Evolutionary conservation across 129 eudicot species (phyloP).

Genomic region (Helianthus tuberosus): DNA sequence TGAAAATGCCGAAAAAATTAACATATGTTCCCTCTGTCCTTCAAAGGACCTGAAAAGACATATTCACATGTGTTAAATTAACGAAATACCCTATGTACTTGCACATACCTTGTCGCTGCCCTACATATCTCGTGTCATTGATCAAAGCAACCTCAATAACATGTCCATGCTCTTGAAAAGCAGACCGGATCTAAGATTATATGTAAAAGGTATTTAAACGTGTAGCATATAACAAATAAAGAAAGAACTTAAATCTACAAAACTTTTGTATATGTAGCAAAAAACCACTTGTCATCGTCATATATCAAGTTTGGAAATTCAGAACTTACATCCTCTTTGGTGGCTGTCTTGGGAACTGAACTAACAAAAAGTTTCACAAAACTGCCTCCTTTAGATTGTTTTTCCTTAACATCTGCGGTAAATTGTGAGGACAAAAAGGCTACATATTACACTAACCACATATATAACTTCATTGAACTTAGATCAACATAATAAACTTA

Average conservation of each 20-base stretch:
- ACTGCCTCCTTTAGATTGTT: neutral
- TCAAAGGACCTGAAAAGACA: conserved; percentile 86
- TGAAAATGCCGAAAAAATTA: conserved; percentile 33
- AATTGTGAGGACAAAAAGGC: too few species aligned
- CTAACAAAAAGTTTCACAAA: conserved; percentile 47
- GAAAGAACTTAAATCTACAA: neutral
- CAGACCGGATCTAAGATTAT: conserved; percentile 74
- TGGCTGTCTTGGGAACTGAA: conserved; percentile 48
- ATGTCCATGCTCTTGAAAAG: conserved; percentile 83
- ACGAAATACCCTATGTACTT: conserved; percentile 1
- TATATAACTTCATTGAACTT: too few species aligned
- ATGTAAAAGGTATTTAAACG: neutral
- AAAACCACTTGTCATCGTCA: too few species aligned
- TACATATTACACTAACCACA: too few species aligned
- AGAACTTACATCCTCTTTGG: conserved; percentile 37
- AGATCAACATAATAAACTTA: too few species aligned
- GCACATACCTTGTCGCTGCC: conserved; percentile 94
- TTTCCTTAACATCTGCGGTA: conserved; percentile 13
- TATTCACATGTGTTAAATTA: conserved; percentile 32
- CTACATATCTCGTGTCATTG: conserved; percentile 88
- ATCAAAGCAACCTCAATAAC: conserved; percentile 95
- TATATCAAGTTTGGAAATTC: too few species aligned
- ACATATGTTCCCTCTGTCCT: conserved; percentile 66
- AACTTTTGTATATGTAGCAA: neutral
- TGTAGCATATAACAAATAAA: too few species aligned